phyloP scores from a whole-genome alignment of 352 stramenopile species.

The Phytophthora europaea region DNA sequence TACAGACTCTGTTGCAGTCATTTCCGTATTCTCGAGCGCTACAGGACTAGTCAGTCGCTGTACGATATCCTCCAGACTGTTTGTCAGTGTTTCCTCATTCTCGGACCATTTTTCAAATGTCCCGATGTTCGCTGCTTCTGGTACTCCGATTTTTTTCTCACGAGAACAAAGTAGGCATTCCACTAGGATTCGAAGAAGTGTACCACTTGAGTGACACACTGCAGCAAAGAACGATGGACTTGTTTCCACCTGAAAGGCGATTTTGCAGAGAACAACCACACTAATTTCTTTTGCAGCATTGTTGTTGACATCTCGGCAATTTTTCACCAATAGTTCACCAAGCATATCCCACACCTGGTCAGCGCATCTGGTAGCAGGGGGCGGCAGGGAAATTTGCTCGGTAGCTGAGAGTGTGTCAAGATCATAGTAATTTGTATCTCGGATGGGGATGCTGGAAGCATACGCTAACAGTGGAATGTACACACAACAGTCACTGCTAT shows the following conservation, averaged over 20 bases:
- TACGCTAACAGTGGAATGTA: conserved; percentile 77
- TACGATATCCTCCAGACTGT: conserved; percentile 8
- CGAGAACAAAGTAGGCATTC: conserved; percentile 27
- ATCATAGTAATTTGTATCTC: conserved; percentile 68
- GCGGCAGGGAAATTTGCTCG: conserved; percentile 30
- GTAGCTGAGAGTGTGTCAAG: conserved; percentile 25
- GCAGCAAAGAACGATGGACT: conserved; percentile 62
- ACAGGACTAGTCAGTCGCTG: conserved; percentile 29
- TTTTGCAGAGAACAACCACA: conserved; percentile 55
- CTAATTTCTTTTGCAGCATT: conserved; percentile 45
- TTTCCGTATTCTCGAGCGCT: neutral
- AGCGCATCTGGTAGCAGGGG: conserved; percentile 36
- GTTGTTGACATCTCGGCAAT: conserved; percentile 39
- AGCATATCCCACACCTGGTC: conserved; percentile 77
- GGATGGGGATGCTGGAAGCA: conserved; percentile 65
- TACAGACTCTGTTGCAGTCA: conserved; percentile 9
- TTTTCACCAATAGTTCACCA: conserved; percentile 60
- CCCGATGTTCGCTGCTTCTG: neutral
- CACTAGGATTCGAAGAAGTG: conserved; percentile 54
- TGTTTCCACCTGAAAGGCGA: conserved; percentile 58
- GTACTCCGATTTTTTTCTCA: neutral
- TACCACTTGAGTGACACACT: conserved; percentile 63
- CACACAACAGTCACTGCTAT: conserved; percentile 57
- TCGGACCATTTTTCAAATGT: neutral
- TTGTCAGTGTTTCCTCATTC: neutral